Percentiles rank a stretch among this genome's conserved stretches.
Conservation (phyloP, 768 basidiomycete genomes). For the Suillus clintonianus region DNA sequence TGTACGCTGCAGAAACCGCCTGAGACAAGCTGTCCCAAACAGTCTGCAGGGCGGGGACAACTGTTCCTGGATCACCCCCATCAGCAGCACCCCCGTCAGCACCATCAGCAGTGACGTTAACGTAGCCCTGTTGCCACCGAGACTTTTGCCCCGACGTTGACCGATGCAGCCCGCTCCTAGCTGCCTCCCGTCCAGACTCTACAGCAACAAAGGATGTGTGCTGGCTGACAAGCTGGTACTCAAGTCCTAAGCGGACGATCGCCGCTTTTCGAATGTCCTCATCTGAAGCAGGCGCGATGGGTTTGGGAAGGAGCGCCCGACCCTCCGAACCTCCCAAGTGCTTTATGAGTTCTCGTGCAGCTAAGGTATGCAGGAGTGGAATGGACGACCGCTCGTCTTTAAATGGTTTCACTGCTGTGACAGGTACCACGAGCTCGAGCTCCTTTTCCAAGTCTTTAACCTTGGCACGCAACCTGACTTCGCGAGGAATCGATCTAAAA, state of each 20-base stretch:
- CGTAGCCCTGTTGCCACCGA: slow-evolving; percentile 5
- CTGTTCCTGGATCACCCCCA: background rate
- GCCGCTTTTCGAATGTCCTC: slow-evolving; percentile 43
- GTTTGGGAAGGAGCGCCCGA: slow-evolving; percentile 31
- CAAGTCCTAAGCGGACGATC: slow-evolving; percentile 50
- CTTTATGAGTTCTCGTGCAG: slow-evolving; percentile 56
- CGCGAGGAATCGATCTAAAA: slow-evolving; percentile 20
- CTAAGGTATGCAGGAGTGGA: slow-evolving; percentile 52
- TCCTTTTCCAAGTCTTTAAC: slow-evolving; percentile 23
- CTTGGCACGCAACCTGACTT: slow-evolving; percentile 29
- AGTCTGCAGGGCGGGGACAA: slow-evolving; percentile 13
- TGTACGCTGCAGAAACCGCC: slow-evolving; percentile 16
- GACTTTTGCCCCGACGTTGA: slow-evolving; percentile 16
- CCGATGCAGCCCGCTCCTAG: slow-evolving; percentile 9
- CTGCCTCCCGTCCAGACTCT: slow-evolving; percentile 33
- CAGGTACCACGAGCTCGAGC: slow-evolving; percentile 17
- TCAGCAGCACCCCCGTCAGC: background rate
- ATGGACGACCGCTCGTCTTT: slow-evolving; percentile 17
- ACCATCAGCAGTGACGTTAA: background rate
- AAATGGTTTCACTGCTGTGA: slow-evolving; percentile 29
- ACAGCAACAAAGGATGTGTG: slow-evolving; percentile 61
- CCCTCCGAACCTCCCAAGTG: slow-evolving; percentile 41
- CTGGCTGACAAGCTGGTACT: slow-evolving; percentile 52
- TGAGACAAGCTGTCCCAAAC: slow-evolving; percentile 19
- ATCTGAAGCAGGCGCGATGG: slow-evolving; percentile 24